Base-by-base conservation (phyloP, 148 eudicot genomes). In the Simmondsia chinensis region DNA sequence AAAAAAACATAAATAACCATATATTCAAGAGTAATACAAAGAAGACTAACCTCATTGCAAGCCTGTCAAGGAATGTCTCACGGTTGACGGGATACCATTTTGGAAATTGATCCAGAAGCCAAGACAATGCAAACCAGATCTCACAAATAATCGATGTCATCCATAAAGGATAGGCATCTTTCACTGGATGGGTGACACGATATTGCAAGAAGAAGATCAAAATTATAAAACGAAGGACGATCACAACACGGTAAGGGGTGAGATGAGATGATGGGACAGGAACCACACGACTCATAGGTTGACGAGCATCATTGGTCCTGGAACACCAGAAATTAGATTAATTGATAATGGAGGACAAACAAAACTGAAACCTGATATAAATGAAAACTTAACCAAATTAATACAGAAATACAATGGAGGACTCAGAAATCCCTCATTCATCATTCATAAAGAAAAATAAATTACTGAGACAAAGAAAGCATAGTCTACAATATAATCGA, bases 21-120 rank as follows among this genome's bases (percentile, higher is more conserved):
- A n/a, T n/a, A n/a, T n/a, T n/a, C n/a, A 40, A 17, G 20, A 30
- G 27, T 48, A 23, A 20, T 53, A 18, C 26, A 24, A 48, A 23
- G 33, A 5, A 24, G 26, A 66, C 80, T 56, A 14, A 89, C 97
- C 97, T 84, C 59, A 89, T 33, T n/a, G 97, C 76, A 30, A 89
- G 97, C 70, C 95, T 82, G 39, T 89, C 97, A 30, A 89, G 80
- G 66, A 19, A 89, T 2, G 97, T 89, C 64, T 89, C 97, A n/a
- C 97, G 95, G 36, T 84, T 82, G 65, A 89, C 60, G 13, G 97
- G 97, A 39, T 66, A 71, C 97, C 97, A 89, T 53, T 89, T 89
- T 37, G 97, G 97, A 66, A 89, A 89, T 73, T 89, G 97, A 76
- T 89, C 97, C 57, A 89, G 68, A 55, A 89, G 91, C 97, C 97